phyloP scores from a whole-genome alignment of 768 basidiomycete species.

The Macrolepiota fuliginosa region DNA sequence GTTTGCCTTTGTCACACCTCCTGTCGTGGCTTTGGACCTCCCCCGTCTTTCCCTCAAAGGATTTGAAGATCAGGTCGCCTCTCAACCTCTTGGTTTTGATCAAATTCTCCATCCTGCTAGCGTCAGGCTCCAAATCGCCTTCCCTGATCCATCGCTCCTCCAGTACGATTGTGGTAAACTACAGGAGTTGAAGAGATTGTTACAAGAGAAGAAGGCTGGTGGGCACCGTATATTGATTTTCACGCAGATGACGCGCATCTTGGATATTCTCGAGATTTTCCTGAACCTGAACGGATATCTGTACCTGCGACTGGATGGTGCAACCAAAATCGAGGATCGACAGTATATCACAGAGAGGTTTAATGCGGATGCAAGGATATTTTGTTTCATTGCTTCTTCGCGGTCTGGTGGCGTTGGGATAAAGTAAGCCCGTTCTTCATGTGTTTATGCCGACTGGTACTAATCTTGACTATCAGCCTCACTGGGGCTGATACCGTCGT shows the following conservation, averaged over 20 bases:
- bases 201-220: conserved; percentile 81
- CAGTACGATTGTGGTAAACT: conserved; percentile 98
- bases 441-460: conserved; percentile 17
- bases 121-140: conserved; percentile 89
- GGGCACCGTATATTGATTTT: conserved; percentile 93
- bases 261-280: conserved; percentile 93
- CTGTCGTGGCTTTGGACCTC: conserved; percentile 74
- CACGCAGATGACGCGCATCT: conserved; percentile 93
- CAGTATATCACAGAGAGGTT: conserved; percentile 88
- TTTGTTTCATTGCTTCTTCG: conserved; percentile 88
- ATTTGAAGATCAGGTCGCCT: conserved; percentile 21
- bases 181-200: conserved; percentile 74
- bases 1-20: conserved; percentile 82
- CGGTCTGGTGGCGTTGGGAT: conserved; percentile 88
- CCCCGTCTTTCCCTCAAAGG: conserved; percentile 60
- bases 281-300: conserved; percentile 91
- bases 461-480: conserved; percentile 42
- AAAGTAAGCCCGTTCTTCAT: conserved; percentile 55
- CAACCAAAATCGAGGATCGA: conserved; percentile 93
- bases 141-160: conserved; percentile 84
- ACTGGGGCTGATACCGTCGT: conserved; percentile 94
- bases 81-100: conserved; percentile 55
- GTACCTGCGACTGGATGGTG: conserved; percentile 92
- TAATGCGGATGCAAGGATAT: conserved; percentile 75
- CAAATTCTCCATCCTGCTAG: conserved; percentile 63